phyloP scores from a whole-genome alignment of 106 monocot genomes.

The Allium cepa region DNA sequence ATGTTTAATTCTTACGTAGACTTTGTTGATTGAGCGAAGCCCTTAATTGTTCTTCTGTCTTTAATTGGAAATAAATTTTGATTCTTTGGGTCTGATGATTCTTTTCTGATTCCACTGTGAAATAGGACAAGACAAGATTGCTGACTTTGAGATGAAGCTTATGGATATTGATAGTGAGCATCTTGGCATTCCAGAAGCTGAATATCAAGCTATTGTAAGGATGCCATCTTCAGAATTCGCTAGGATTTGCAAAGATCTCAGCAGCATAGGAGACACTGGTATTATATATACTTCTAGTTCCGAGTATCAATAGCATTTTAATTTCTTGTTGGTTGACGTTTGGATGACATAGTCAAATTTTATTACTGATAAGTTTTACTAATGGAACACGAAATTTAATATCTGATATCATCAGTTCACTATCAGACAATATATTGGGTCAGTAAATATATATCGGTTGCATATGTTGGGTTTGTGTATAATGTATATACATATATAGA shows the following conservation, averaged over 20 bases:
- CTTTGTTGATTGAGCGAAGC: no score
- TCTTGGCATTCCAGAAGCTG: constrained; percentile 66
- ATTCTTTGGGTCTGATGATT: background rate
- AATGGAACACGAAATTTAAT: no score
- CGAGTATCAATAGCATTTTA: background rate
- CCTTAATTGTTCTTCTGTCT: no score
- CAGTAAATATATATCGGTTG: no score
- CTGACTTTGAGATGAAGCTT: constrained; percentile 76
- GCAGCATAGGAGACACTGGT: constrained; percentile 75
- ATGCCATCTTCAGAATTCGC: constrained; percentile 64
- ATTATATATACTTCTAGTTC: background rate
- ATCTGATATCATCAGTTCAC: no score
- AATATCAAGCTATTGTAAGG: constrained; percentile 56
- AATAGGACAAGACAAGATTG: constrained; percentile 32
- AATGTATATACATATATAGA: no score
- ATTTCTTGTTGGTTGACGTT: background rate
- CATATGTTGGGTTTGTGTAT: no score
- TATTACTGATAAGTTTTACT: no score
- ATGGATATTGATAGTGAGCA: constrained; percentile 74
- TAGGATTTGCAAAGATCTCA: constrained; percentile 65
- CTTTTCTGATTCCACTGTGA: background rate
- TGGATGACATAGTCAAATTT: no score
- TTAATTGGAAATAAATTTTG: no score
- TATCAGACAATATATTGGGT: no score
- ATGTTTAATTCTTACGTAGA: no score